Evolutionary conservation across 192 early-diverging fungal species (phyloP).

Genomic region (Backusella morwellensis): DNA sequence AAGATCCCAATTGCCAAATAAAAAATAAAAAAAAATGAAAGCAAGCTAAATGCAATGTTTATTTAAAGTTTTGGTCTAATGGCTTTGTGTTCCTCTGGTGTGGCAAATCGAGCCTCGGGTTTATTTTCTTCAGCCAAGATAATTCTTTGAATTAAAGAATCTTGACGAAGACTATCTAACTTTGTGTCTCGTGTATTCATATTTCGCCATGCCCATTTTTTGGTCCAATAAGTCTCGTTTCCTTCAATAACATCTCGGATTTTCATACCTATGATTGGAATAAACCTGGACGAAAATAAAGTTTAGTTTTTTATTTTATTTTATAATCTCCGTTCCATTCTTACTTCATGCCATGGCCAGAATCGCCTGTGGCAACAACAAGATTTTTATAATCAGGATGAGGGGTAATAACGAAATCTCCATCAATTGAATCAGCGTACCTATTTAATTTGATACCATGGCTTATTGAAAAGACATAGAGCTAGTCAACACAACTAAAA

Average conservation of each 20-base stretch:
- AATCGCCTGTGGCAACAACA: constrained; percentile 51
- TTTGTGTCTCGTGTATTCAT: not conserved
- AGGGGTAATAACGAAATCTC: constrained; percentile 46
- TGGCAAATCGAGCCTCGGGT: constrained; percentile 11
- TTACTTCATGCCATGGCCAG: constrained; percentile 56
- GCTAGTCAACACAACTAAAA: not conserved
- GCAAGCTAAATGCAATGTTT: not conserved
- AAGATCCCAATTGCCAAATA: no score
- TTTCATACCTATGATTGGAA: constrained; percentile 43
- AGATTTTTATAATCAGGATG: constrained; percentile 35
- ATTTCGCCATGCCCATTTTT: constrained; percentile 3
- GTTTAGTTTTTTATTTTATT: not conserved
- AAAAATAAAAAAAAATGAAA: not conserved
- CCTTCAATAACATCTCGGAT: constrained; percentile 44
- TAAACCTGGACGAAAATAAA: constrained; percentile 26
- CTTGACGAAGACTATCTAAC: constrained; percentile 10
- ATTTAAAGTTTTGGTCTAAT: constrained; percentile 13
- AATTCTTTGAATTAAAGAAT: not conserved
- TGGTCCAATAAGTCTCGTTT: constrained; percentile 8
- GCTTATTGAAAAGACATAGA: not conserved
- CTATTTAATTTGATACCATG: not conserved
- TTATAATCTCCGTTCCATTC: not conserved
- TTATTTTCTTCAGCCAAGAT: constrained; percentile 5
- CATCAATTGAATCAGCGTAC: constrained; percentile 53
- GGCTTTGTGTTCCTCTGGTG: constrained; percentile 8